phyloP scores from a whole-genome alignment of 768 basidiomycete species.

The button mushroom (Agaricus bisporus) region DNA sequence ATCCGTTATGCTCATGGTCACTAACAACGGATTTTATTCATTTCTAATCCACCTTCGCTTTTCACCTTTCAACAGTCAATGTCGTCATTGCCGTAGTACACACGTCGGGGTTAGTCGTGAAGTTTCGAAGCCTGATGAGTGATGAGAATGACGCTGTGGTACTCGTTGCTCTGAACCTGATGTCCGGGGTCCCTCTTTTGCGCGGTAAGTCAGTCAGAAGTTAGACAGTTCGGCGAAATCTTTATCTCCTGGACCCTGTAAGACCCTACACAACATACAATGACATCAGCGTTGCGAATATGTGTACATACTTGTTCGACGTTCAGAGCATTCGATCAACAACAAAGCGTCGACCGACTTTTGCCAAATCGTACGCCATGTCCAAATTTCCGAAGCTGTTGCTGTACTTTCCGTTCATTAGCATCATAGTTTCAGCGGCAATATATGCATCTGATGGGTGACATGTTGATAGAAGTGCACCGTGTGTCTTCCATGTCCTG shows the following conservation, averaged over 20 bases:
- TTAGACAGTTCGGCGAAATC: background rate
- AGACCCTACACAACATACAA: too few relatives aligned
- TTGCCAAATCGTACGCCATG: background rate
- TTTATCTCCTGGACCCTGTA: slow-evolving; percentile 9
- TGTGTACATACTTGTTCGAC: background rate
- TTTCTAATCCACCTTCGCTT: too few relatives aligned
- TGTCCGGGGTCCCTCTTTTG: slow-evolving; percentile 5
- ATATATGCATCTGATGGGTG: slow-evolving; percentile 4
- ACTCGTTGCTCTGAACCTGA: background rate
- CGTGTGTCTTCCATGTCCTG: slow-evolving; percentile 7
- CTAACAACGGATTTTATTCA: background rate
- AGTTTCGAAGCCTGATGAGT: background rate
- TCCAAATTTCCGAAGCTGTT: background rate
- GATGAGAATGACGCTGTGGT: background rate
- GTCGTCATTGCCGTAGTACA: background rate
- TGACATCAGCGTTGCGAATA: background rate
- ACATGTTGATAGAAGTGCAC: slow-evolving; percentile 9
- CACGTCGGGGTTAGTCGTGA: background rate
- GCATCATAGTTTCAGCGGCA: background rate
- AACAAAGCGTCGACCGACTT: background rate
- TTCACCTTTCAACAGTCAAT: background rate
- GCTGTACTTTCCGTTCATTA: background rate
- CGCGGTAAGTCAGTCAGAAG: background rate
- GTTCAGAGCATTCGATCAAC: too few relatives aligned
- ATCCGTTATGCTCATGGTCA: background rate